Evolutionary conservation across 768 basidiomycete species (phyloP).

Genomic region (Gymnopilus dilepis): DNA sequence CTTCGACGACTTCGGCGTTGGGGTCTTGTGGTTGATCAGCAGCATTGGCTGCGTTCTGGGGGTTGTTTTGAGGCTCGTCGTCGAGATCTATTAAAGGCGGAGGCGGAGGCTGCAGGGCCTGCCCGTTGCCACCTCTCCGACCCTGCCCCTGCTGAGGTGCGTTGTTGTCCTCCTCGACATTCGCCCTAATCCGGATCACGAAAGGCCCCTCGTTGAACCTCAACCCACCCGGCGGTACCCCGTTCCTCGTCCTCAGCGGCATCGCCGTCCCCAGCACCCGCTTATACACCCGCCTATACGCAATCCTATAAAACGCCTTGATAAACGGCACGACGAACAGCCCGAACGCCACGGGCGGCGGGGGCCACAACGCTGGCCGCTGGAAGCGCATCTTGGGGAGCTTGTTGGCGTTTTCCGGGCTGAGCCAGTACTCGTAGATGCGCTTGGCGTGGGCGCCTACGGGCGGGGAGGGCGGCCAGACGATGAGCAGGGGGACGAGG

Average conservation of each 20-base stretch:
- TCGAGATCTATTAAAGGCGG: too few relatives aligned
- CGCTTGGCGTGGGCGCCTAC: conserved; percentile 35
- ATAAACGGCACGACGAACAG: conserved; percentile 56
- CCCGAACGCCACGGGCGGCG: conserved; percentile 62
- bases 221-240: conserved; percentile 32
- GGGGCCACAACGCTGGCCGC: conserved; percentile 51
- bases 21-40: conserved; percentile 31
- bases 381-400: conserved; percentile 40
- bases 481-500: conserved; percentile 50
- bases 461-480: conserved; percentile 49
- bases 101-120: too few relatives aligned
- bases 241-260: conserved; percentile 23
- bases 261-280: conserved; percentile 49
- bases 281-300: conserved; percentile 44
- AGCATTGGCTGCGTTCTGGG: conserved; percentile 6
- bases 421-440: conserved; percentile 38
- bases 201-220: conserved; percentile 39
- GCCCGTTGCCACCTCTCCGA: conserved; percentile 15
- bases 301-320: conserved; percentile 47
- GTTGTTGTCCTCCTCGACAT: conserved; percentile 26
- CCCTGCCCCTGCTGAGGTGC: conserved; percentile 25
- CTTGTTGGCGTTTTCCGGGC: conserved; percentile 36
- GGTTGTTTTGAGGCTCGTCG: too few relatives aligned
- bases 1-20: conserved; percentile 48
- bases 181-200: conserved; percentile 41